Percentiles rank a stretch among this genome's conserved stretches.
Evolutionary conservation across 371 early-diverging fungal genomes (phyloP).

Genomic region (Mortierella polycephala): DNA sequence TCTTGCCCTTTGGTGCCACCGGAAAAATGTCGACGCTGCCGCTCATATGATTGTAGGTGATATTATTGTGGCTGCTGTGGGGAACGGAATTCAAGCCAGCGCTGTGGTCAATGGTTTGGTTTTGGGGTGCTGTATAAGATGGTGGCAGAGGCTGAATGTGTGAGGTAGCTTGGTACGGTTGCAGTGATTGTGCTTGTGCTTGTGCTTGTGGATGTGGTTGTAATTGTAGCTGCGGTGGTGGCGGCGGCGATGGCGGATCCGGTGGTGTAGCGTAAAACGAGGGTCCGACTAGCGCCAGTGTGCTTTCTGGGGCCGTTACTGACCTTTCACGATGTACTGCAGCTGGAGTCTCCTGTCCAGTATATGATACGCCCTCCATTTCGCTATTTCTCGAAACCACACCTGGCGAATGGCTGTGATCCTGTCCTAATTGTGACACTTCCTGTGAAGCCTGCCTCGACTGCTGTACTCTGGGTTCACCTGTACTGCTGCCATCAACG

Average conservation of each 20-base stretch:
- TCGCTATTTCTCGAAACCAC: constrained; percentile 3
- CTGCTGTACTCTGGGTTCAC: background rate
- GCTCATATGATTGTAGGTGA: constrained; percentile 51
- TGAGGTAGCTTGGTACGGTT: background rate
- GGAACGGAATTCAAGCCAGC: constrained; percentile 9
- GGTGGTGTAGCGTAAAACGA: background rate
- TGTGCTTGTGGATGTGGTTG: background rate
- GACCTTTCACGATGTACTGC: constrained; percentile 3
- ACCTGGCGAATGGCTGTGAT: constrained; percentile 6
- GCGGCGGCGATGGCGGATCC: background rate
- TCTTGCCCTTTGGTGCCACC: constrained; percentile 11
- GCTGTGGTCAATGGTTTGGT: constrained; percentile 23
- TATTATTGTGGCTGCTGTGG: constrained; percentile 29
- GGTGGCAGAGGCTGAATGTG: too few species aligned
- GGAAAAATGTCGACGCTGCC: constrained; percentile 48
- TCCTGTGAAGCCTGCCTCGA: constrained; percentile 16
- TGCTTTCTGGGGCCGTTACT: background rate
- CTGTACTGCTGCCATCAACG: background rate
- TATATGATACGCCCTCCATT: constrained; percentile 30
- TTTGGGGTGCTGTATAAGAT: background rate
- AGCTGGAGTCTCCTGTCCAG: background rate
- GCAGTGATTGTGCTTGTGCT: constrained; percentile 1
- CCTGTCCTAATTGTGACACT: background rate
- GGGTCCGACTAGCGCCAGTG: background rate
- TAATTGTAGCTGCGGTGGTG: background rate